Base-by-base conservation (phyloP, 768 basidiomycete genomes). In the Dacryopinax spathularia region DNA sequence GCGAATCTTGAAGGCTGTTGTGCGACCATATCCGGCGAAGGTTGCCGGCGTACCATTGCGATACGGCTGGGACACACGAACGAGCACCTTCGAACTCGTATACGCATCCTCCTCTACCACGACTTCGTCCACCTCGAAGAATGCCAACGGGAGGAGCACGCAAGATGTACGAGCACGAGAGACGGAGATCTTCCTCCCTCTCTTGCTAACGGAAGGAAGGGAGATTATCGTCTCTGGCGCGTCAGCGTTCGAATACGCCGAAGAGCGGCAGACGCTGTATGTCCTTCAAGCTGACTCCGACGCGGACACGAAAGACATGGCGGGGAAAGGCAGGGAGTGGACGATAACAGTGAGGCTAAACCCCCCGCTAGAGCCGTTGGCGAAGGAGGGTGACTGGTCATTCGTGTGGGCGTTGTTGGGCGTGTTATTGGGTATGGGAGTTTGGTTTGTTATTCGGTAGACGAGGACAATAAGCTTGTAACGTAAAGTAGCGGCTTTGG, bases 1-100 rank as follows among this genome's bases (percentile, higher is more conserved):
- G 0, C 79, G 94, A 18, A 84, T 94, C n/a, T n/a, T n/a, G n/a
- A n/a, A n/a, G n/a, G 80, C 88, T 2, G 74, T 96, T 61, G 91
- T 95, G 27, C 84, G 95, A 1, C 95, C 95, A 2, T 96, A 97
- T 72, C 83, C 92, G 0, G 84, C 91, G 60, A 95, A 94, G 72
- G 88, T 87, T 0, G 89, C 91, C 0, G 95, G 95, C 12, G 82
- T 89, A 16, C 94, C 93, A 0, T 70, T 86, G 9, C 75, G 74
- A 4, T 86, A 87, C 68, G 78, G 82, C 18, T 95, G 91, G 72
- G 88, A 91, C 72, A 80, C 88, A 78, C 87, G 82, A 62, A 84
- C 83, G 0, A 87, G 88, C 1, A 72, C 73, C 10, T 86, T 89
- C 69, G 74, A 73, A 0, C 89, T 80, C 68, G 81, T 82, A 69